phyloP scores from a whole-genome alignment of 2,329 filamentous ascomycete species.

The Sphaerostilbella broomeana region DNA sequence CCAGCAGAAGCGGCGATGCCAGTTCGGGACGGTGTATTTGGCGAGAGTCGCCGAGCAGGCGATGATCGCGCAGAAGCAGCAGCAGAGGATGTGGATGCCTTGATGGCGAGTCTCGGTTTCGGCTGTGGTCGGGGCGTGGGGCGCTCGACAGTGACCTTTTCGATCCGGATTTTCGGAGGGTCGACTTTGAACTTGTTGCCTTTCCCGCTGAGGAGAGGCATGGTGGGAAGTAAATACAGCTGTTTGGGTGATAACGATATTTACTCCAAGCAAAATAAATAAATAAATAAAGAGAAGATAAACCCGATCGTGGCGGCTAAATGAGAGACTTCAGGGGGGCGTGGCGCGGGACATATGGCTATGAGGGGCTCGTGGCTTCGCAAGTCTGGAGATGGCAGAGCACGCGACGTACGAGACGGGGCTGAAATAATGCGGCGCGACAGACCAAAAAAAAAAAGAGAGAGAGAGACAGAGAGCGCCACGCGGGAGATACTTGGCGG shows the following conservation, averaged over 20 bases:
- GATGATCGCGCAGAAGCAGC: constrained; percentile 30
- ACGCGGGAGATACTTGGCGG: constrained; percentile 1
- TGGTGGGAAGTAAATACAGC: constrained; percentile 15
- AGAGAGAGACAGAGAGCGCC: neutral
- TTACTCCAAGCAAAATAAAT: too few species aligned
- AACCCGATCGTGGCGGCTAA: too few species aligned
- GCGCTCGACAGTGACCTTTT: constrained; percentile 42
- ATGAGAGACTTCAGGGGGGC: too few species aligned
- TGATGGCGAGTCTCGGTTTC: constrained; percentile 27
- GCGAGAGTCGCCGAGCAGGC: constrained; percentile 33
- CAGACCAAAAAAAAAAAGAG: constrained; percentile 1
- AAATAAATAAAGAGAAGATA: too few species aligned
- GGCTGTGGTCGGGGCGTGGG: constrained; percentile 30
- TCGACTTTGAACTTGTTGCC: constrained; percentile 46
- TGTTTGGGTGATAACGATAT: too few species aligned
- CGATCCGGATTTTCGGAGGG: constrained; percentile 44
- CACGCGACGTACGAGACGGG: constrained; percentile 6
- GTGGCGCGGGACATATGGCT: too few species aligned
- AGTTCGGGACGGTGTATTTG: constrained; percentile 29
- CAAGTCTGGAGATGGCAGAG: too few species aligned
- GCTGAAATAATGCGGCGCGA: neutral
- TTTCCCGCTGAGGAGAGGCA: constrained; percentile 37
- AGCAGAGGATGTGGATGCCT: constrained; percentile 18
- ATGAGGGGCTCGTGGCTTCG: too few species aligned
- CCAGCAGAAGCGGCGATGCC: too few species aligned